Percentiles rank a stretch among this genome's conserved stretches.
Evolutionary conservation across 257 asterid genomes (phyloP).

Genomic region (Fraxinus anomala): DNA sequence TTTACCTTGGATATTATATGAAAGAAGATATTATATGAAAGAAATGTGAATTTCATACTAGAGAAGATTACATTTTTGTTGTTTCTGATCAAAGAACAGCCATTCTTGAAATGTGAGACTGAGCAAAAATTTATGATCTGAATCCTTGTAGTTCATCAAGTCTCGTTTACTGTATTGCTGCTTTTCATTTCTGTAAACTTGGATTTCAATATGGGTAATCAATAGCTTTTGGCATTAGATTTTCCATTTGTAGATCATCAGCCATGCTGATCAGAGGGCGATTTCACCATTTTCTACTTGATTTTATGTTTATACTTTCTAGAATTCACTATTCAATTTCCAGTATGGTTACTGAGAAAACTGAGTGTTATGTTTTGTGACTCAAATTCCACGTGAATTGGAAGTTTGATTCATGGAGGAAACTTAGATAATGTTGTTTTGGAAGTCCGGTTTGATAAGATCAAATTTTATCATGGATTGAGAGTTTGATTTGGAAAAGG

Average conservation of each 20-base stretch:
- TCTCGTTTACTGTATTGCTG: background rate
- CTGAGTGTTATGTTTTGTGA: background rate
- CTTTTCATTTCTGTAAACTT: background rate
- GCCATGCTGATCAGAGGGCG: background rate
- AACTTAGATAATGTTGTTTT: too few species aligned
- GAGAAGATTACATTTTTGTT: constrained; percentile 12
- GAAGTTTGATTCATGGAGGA: too few species aligned
- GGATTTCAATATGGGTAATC: background rate
- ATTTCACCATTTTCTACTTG: background rate
- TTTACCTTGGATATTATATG: constrained; percentile 1
- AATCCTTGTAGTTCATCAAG: constrained; percentile 16
- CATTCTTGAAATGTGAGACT: constrained; percentile 4
- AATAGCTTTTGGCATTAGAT: background rate
- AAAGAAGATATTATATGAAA: too few species aligned
- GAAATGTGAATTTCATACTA: constrained; percentile 2
- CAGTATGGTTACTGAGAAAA: background rate
- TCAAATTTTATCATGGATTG: too few species aligned
- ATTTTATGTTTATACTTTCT: background rate
- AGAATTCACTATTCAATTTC: background rate
- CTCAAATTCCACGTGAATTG: too few species aligned
- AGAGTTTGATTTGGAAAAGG: too few species aligned
- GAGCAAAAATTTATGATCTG: constrained; percentile 22
- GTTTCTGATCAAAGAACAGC: constrained; percentile 11
- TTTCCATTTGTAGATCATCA: constrained; percentile 8
- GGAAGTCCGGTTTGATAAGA: too few species aligned